Evolutionary conservation across 148 eudicot genomes (phyloP), one percentile per base, ranked within the genome.

Genomic region (Arctostaphylos glauca): DNA sequence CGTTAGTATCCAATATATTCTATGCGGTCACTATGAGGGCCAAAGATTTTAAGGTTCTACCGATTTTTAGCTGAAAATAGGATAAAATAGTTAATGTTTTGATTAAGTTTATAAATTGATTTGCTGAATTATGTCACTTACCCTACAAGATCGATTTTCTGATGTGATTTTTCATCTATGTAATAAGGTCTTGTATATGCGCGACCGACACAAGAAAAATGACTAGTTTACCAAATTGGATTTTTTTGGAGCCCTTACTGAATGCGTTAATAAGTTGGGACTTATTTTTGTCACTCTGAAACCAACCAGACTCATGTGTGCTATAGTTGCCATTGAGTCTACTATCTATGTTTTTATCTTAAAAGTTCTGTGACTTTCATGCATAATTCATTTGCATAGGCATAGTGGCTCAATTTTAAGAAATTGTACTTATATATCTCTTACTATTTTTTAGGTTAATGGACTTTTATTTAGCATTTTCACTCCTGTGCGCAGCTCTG

Each of bases 401-500:
- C 9, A 14, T 3, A 76, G 25, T 76, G 73, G 55, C 21, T 44
- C 38, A 62, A 2, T 12, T n/a, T n/a, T 25, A 18, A 59, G 13
- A 9, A 59, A 14, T 41, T 5, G 23, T 18, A 78, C 6, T 19
- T 58, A 12, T 2, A 5, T 10, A 9, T 5, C 56, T 44, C 73
- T 47, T 79, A 4, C 66, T 62, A 48, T 66, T 47, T 48, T 79
- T 66, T 12, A 9, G 41, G 31, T 66, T 66, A 6, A 41, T 70
- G 50, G 9, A 21, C 31, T 66, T 80, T 64, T 48, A n/a, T n/a
- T n/a, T n/a, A n/a, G n/a, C n/a, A n/a, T n/a, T n/a, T n/a, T n/a
- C 78, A 92, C 98, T 76, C 98, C 95, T 64, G 88, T 91, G 41
- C 92, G 95, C 86, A 93, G 97, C 89, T 95, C 97, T 53, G 95